Base-by-base conservation (phyloP, 345 rosid species). In the Linum lewisii region DNA sequence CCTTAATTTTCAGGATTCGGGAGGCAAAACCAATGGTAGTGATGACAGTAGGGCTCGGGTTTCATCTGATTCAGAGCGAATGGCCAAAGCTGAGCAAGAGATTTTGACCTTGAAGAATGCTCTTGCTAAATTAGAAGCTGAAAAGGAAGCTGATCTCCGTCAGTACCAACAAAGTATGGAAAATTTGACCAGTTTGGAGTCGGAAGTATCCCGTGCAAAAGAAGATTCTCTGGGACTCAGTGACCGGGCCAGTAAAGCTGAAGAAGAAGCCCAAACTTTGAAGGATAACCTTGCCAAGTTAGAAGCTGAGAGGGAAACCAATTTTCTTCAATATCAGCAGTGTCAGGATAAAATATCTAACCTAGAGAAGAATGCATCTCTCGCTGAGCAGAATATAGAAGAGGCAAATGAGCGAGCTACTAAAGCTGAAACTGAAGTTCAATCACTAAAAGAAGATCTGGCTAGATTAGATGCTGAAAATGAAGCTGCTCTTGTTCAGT, bases 81-180 rank as follows among this genome's bases (percentile, higher is more conserved):
- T 78, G 47, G 68, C 75, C 67, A 83, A 76, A 74, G 82, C 88
- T 22, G 99, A 90, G 77, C 72, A 71, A 66, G 99, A 90, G 68
- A 85, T 94, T 44, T 64, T 72, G 45, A 77, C 70, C 55, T 79
- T 94, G 57, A 87, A 81, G 80, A 86, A 85, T 53, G 84, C 83
- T 54, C 90, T 94, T 64, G 73, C 88, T 52, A 86, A 79, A 78
- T 74, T 93, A 63, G 94, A 93, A 76, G 87, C 83, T 69, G 97
- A 93, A 70, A 93, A 89, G 72, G 92, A 89, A 71, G 90, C 87
- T 67, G 87, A 60, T 75, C 47, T 81, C 62, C 73, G 75, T 64
- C 82, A 86, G 76, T 89, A 85, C 76, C 88, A 76, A 38, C 82
- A 77, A 67, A 81, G 86, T 69, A 75, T 85, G 74, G 94, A 87